A percentile compares a stretch with the other conserved stretches of the same genome.
These are phyloP conservation scores for Leccinum uliginosum DNA, from an alignment of 768 basidiomycete genomes.

Conservation along the genomic window DNA sequence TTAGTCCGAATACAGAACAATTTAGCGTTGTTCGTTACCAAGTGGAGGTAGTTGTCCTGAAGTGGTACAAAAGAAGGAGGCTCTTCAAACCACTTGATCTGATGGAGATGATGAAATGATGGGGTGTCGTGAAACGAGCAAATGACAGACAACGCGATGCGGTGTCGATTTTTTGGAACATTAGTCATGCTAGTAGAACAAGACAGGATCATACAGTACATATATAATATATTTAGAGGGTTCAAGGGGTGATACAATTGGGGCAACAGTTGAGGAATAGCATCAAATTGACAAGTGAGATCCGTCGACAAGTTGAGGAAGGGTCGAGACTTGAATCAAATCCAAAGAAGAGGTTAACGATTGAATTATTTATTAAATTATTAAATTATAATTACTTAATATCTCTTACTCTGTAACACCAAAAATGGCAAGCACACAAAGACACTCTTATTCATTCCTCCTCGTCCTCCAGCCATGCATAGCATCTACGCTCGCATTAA, in stretches of 20 bases:
- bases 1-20: conserved; percentile 11
- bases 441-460: neutral
- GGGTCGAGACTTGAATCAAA: conserved; percentile 6
- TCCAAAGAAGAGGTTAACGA: neutral
- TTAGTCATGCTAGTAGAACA: neutral
- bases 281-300: neutral
- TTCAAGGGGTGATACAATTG: conserved; percentile 6
- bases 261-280: neutral
- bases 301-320: conserved; percentile 1
- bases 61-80: neutral
- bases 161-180: conserved; percentile 22
- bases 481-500: conserved; percentile 66
- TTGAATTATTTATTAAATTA: neutral
- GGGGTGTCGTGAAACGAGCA: neutral
- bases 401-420: neutral
- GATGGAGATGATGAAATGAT: conserved; percentile 1
- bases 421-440: conserved; percentile 6
- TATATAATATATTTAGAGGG: too few relatives aligned
- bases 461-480: conserved; percentile 47
- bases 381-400: neutral
- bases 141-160: conserved; percentile 9
- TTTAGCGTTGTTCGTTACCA: conserved; percentile 12
- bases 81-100: neutral
- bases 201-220: too few relatives aligned
- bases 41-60: conserved; percentile 18